phyloP scores from a whole-genome alignment of 495 filamentous ascomycete species.

The Trichoderma erinaceum region DNA sequence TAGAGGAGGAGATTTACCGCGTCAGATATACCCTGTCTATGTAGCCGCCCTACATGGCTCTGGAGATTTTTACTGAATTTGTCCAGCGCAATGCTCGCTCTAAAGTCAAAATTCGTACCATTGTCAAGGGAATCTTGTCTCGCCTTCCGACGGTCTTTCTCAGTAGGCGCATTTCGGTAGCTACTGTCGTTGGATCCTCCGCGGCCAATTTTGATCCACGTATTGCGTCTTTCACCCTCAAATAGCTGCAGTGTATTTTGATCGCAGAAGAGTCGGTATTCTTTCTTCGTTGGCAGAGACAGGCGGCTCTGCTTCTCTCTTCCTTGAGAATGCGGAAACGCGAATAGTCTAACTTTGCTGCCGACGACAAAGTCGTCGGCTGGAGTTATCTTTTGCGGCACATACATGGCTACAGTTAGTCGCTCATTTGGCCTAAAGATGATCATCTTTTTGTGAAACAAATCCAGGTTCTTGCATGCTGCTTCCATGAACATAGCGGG shows the following conservation, averaged over 20 bases:
- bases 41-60: conserved; percentile 39
- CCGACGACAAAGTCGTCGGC: conserved; percentile 35
- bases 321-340: conserved; percentile 43
- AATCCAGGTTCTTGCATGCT: conserved; percentile 27
- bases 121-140: conserved; percentile 35
- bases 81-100: conserved; percentile 40
- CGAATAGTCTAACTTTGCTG: conserved; percentile 39
- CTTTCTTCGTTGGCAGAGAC: conserved; percentile 36
- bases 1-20: conserved; percentile 28
- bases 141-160: conserved; percentile 29
- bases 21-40: conserved; percentile 33
- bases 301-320: conserved; percentile 29
- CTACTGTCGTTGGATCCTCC: conserved; percentile 32
- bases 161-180: conserved; percentile 30
- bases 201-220: conserved; percentile 38
- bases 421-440: conserved; percentile 40
- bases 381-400: conserved; percentile 37
- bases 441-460: conserved; percentile 45
- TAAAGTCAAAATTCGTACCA: conserved; percentile 36
- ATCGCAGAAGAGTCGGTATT: conserved; percentile 43
- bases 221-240: conserved; percentile 34
- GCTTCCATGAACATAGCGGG: conserved; percentile 37
- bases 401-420: conserved; percentile 44
- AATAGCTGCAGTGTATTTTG: conserved; percentile 39
- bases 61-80: conserved; percentile 40